Percentiles rank a stretch among this genome's conserved stretches.
These are phyloP conservation scores for Durio zibethinus DNA, from an alignment of 345 rosid genomes.

Conservation along the genomic window DNA sequence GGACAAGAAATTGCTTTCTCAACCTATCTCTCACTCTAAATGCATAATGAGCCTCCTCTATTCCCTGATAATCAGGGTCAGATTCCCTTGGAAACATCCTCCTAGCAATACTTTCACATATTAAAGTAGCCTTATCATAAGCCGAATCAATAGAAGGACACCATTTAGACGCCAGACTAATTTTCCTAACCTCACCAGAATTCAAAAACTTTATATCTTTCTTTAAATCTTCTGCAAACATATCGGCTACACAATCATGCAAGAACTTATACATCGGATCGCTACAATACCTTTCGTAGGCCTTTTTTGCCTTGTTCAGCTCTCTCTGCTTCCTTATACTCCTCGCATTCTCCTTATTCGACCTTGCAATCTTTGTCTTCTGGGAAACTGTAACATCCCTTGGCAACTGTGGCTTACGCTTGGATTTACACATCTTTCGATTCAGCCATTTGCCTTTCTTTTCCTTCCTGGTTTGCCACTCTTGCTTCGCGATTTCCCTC, in stretches of 20 bases:
- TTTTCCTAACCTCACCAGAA: neutral
- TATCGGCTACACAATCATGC: neutral
- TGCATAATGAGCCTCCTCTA: conserved; percentile 20
- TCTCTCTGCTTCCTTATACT: neutral
- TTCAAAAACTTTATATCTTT: neutral
- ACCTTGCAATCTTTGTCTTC: neutral
- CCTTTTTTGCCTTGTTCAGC: neutral
- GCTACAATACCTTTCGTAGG: neutral
- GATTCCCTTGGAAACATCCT: conserved; percentile 12
- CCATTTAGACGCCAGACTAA: conserved; percentile 24
- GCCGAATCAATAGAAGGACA: conserved; percentile 17
- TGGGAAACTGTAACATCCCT: neutral
- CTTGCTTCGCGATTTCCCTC: neutral
- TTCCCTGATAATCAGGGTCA: conserved; percentile 15
- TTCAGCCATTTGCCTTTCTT: neutral
- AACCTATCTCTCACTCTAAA: conserved; percentile 17
- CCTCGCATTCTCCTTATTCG: neutral
- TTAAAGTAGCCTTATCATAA: neutral
- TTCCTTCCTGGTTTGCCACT: neutral
- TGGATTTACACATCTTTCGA: too few relatives aligned
- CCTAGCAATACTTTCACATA: conserved; percentile 21
- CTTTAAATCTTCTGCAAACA: neutral
- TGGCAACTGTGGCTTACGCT: neutral
- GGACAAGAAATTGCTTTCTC: conserved; percentile 27
- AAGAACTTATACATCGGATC: neutral